A percentile compares a stretch with the other conserved stretches of the same genome.
Evolutionary conservation across 768 basidiomycete species (phyloP).

Genomic region (Tricholoma hemisulphureum): DNA sequence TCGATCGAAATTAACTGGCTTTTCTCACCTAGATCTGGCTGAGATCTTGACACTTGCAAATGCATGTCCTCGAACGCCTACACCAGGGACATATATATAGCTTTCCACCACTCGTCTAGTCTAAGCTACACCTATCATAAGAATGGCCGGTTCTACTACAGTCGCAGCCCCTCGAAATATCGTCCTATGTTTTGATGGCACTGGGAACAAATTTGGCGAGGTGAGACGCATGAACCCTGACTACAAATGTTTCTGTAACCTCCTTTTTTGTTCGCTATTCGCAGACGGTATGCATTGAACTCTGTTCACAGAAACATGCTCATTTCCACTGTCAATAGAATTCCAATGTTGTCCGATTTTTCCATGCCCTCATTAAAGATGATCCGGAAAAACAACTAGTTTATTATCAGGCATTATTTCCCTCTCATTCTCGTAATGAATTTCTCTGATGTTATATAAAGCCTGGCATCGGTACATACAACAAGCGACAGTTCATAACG

Average conservation of each 20-base stretch:
- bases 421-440: background rate
- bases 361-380: slow-evolving; percentile 17
- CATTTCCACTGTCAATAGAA: slow-evolving; percentile 7
- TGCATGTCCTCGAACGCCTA: no score
- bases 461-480: slow-evolving; percentile 27
- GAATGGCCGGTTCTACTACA: background rate
- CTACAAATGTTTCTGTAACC: background rate
- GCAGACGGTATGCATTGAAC: slow-evolving; percentile 3
- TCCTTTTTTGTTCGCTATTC: background rate
- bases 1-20: no score
- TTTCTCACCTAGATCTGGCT: no score
- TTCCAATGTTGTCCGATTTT: slow-evolving; percentile 21
- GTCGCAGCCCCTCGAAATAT: slow-evolving; percentile 9
- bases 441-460: background rate
- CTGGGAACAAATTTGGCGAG: slow-evolving; percentile 34
- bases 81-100: background rate
- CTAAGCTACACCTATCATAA: background rate
- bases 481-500: slow-evolving; percentile 21
- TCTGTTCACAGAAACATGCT: background rate
- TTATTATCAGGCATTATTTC: slow-evolving; percentile 18
- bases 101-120: background rate
- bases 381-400: slow-evolving; percentile 14
- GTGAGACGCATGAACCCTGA: slow-evolving; percentile 8
- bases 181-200: slow-evolving; percentile 30
- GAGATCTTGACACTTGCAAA: no score